Base-by-base conservation (phyloP, 768 basidiomycete genomes). In the Mycena floridula region DNA sequence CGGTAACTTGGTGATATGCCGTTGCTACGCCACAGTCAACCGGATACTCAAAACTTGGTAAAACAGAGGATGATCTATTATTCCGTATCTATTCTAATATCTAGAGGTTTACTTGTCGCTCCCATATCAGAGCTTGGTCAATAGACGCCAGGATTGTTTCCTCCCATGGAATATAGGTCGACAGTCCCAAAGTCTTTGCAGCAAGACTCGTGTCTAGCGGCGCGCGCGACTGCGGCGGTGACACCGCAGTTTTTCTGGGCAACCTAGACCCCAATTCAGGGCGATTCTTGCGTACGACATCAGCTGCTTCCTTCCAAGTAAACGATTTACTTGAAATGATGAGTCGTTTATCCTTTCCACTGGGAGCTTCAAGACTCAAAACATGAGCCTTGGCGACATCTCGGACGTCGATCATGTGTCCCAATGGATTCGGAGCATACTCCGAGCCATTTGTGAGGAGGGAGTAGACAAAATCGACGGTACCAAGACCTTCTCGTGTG, bases 71-170 rank as follows among this genome's bases (percentile, higher is more conserved):
- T n/a, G n/a, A n/a, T n/a, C n/a, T n/a, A n/a, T n/a, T n/a, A n/a
- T n/a, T n/a, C n/a, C n/a, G n/a, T n/a, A n/a, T n/a, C n/a, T n/a
- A n/a, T n/a, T n/a, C n/a, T n/a, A n/a, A n/a, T n/a, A n/a, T n/a
- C n/a, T 50, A 0, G 68, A 67, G 52, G 80, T 35, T 35, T 3
- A 15, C 32, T 35, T 35, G 32, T 15, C 7, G 32, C 51, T 47
- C 40, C 46, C 40, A 47, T 20, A 27, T 40, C 15, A 44, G 16
- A 9, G 38, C 42, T 21, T 30, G 36, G 38, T 48, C 47, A 13
- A 48, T 24, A 13, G 36, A 13, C 3, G 35, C 47, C 16, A 44
- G 28, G 21, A 44, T 20, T 6, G 47, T 48, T 32, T 48, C 39
- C 37, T 48, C 37, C 26, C 26, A 25, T 18, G 24, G 11, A 25